Conservation (phyloP, 2,329 filamentous ascomycete species). For the Sarocladiaceae sp. region DNA sequence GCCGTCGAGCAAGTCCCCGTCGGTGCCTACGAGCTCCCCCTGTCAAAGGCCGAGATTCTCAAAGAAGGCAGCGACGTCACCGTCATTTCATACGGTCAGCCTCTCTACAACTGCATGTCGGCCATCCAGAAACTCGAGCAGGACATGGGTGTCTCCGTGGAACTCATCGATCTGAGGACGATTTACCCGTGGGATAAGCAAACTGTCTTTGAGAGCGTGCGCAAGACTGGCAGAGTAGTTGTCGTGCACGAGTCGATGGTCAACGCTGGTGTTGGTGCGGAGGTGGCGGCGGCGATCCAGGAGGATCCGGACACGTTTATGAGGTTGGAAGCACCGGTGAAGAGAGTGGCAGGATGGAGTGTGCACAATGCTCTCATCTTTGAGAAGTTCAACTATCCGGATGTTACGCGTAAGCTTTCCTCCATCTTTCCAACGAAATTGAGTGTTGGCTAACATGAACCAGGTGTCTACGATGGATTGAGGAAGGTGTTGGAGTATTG, state of each 20-base stretch:
- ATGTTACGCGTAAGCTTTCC: conserved; percentile 72
- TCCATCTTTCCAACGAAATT: neutral
- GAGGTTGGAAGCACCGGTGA: conserved; percentile 76
- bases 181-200: conserved; percentile 88
- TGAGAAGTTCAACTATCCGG: conserved; percentile 76
- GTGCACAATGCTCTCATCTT: conserved; percentile 74
- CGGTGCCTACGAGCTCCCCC: conserved; percentile 71
- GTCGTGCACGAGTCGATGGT: conserved; percentile 92
- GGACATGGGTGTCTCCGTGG: conserved; percentile 68
- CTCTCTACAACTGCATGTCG: conserved; percentile 73
- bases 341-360: conserved; percentile 82
- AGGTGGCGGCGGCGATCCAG: conserved; percentile 83
- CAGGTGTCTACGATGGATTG: conserved; percentile 67
- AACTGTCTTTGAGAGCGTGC: conserved; percentile 73
- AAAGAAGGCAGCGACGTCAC: conserved; percentile 77
- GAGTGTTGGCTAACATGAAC: conserved; percentile 11
- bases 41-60: conserved; percentile 79
- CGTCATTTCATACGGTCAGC: conserved; percentile 82
- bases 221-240: conserved; percentile 78
- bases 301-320: conserved; percentile 71
- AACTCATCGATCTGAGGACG: conserved; percentile 82
- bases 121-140: conserved; percentile 71
- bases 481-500: conserved; percentile 62
- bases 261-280: conserved; percentile 82
- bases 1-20: conserved; percentile 87